Base-by-base conservation (phyloP, 2,329 filamentous ascomycete genomes). In the Akanthomyces muscarius region DNA sequence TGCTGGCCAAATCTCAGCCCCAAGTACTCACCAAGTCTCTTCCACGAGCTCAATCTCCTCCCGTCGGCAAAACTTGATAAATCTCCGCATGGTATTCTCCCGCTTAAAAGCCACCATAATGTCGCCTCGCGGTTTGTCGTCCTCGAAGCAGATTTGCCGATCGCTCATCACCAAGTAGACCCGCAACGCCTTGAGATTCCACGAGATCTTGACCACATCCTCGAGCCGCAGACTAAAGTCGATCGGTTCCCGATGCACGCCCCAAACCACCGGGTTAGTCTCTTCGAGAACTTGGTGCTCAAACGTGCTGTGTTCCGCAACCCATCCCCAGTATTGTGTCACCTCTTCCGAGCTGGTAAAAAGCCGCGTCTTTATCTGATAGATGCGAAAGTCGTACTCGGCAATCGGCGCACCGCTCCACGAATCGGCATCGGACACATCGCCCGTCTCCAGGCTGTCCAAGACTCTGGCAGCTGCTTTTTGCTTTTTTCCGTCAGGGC, bases 301-400 rank as follows among this genome's bases (percentile, higher is more conserved):
- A 60, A 85, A 81, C 16, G 75, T 67, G 21, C 68, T 73, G 7
- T 69, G 68, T 36, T 76, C 70, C 10, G 73, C 73, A 4, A 79
- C 67, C 78, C 79, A 85, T 56, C 81, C 81, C 81, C 81, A 83
- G 71, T 85, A 85, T 68, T 86, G 83, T 14, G 81, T 84, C 5
- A 82, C 79, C 14, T 74, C 68, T 2, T 74, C 71, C 60, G 79
- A 80, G 25, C 78, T 82, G 1, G 81, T 80, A 57, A 79, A 75
- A 13, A 74, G 66, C 16, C 74, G 71, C 3, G 80, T 81, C 72
- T 83, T 84, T 67, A 86, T 77, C 66, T 83, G 80, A 52, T 79
- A 73, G 14, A 86, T 69, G 18, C 81, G 78, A 74, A 80, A 86
- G 69, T 86, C 83, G 11, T 76, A 74, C 14, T 74, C 71, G 28